These are phyloP conservation scores for Anthoceros angustus DNA, from an alignment of 225 moss, liverwort and hornwort species.

Conservation along the genomic window DNA sequence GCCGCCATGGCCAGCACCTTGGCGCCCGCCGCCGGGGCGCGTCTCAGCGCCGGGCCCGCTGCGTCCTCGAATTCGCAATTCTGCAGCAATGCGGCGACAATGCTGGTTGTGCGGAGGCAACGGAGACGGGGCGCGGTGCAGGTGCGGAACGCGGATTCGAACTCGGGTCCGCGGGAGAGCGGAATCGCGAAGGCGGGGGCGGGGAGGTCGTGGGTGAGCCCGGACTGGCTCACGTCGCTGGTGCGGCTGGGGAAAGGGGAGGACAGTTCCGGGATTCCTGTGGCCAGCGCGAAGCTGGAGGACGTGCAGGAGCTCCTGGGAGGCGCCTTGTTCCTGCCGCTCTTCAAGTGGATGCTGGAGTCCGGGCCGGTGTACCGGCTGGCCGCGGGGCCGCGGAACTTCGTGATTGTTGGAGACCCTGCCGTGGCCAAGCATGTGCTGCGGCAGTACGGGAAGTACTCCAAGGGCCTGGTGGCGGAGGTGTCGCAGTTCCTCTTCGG, in stretches of 20 bases:
- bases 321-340: slow-evolving; percentile 82
- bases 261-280: slow-evolving; percentile 64
- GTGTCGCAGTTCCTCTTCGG: slow-evolving; percentile 75
- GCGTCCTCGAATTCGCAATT: too few relatives aligned
- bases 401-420: slow-evolving; percentile 86
- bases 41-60: too few relatives aligned
- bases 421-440: slow-evolving; percentile 84
- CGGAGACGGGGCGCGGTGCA: too few relatives aligned
- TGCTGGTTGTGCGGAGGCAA: too few relatives aligned
- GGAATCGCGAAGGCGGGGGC: slow-evolving; percentile 31
- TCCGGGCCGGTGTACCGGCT: slow-evolving; percentile 73
- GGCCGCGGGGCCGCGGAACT: slow-evolving; percentile 85
- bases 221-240: slow-evolving; percentile 60
- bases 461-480: slow-evolving; percentile 64
- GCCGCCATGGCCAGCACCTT: too few relatives aligned
- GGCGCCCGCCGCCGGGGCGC: too few relatives aligned
- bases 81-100: too few relatives aligned
- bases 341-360: slow-evolving; percentile 94
- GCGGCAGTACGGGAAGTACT: slow-evolving; percentile 62
- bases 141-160: neutral
- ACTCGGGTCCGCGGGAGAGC: neutral
- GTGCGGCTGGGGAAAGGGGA: slow-evolving; percentile 47
- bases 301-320: slow-evolving; percentile 92
- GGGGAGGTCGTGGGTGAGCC: slow-evolving; percentile 75
- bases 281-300: slow-evolving; percentile 71